Evolutionary conservation across 768 basidiomycete genomes (phyloP).

Genomic region (Suillus bovinus): DNA sequence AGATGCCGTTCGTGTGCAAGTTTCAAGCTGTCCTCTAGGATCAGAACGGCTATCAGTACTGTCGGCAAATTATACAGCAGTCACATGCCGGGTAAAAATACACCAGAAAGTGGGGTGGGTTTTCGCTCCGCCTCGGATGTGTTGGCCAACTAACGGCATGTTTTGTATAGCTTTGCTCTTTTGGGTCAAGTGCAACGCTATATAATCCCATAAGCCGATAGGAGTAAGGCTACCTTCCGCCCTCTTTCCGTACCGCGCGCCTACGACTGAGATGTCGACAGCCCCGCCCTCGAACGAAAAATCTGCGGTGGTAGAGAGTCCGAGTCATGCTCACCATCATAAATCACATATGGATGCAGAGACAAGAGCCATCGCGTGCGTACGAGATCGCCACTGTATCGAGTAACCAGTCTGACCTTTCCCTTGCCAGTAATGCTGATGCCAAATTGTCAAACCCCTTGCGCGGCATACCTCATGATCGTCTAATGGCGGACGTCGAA

Average conservation of each 20-base stretch:
- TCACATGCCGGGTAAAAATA: slow-evolving; percentile 11
- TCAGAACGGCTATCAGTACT: background rate
- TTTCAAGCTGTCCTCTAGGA: background rate
- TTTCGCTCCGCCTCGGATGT: slow-evolving; percentile 4
- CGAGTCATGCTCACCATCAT: slow-evolving; percentile 10
- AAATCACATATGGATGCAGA: slow-evolving; percentile 17
- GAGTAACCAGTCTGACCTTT: background rate
- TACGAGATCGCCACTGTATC: background rate
- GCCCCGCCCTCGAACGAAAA: slow-evolving; percentile 22
- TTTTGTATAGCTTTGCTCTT: slow-evolving; percentile 1
- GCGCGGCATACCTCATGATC: slow-evolving; percentile 56
- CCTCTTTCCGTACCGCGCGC: background rate
- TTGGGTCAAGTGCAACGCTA: background rate
- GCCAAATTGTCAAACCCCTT: slow-evolving; percentile 58
- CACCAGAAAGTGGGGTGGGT: slow-evolving; percentile 11
- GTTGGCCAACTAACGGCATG: slow-evolving; percentile 19
- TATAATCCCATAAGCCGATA: slow-evolving; percentile 3
- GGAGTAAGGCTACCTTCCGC: slow-evolving; percentile 22
- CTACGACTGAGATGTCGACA: slow-evolving; percentile 14
- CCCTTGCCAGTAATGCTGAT: slow-evolving; percentile 34
- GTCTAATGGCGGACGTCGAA: slow-evolving; percentile 60
- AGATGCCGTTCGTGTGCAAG: background rate
- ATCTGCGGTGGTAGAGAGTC: slow-evolving; percentile 12
- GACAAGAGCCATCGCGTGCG: slow-evolving; percentile 22
- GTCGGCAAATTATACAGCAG: background rate